phyloP scores from a whole-genome alignment of 2,329 filamentous ascomycete genomes.

The Microcera coccophila region DNA sequence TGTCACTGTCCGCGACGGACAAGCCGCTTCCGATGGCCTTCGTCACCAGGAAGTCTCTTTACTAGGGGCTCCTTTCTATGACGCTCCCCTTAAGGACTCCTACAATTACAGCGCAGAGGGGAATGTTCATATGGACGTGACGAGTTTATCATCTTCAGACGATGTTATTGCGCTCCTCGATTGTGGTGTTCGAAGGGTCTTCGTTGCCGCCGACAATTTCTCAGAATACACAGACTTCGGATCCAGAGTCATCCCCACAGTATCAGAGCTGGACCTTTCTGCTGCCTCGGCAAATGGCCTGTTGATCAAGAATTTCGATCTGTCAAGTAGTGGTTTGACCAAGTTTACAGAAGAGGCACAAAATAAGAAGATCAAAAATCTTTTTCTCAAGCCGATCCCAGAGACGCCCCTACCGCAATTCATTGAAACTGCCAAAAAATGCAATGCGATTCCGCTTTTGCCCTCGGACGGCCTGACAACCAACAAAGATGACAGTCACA shows the following conservation, averaged over 20 bases:
- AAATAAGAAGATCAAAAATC: slow-evolving; percentile 42
- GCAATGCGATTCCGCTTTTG: slow-evolving; percentile 66
- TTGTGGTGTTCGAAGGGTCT: slow-evolving; percentile 77
- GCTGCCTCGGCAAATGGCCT: slow-evolving; percentile 47
- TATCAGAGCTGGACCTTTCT: slow-evolving; percentile 45
- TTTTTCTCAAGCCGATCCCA: slow-evolving; percentile 50
- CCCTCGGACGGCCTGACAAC: slow-evolving; percentile 67
- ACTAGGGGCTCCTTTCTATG: slow-evolving; percentile 57
- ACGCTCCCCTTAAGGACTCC: slow-evolving; percentile 48
- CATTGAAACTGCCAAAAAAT: slow-evolving; percentile 46
- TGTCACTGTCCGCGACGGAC: slow-evolving; percentile 49
- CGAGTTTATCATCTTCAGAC: slow-evolving; percentile 61
- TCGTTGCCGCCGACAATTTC: slow-evolving; percentile 70
- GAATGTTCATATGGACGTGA: slow-evolving; percentile 72
- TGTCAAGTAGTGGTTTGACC: slow-evolving; percentile 36
- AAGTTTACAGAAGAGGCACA: slow-evolving; percentile 45
- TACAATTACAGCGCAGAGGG: slow-evolving; percentile 48
- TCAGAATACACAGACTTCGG: slow-evolving; percentile 54
- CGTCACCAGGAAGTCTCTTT: slow-evolving; percentile 55
- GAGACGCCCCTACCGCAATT: slow-evolving; percentile 44
- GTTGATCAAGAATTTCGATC: slow-evolving; percentile 51
- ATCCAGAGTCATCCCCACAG: slow-evolving; percentile 51
- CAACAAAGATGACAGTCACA: slow-evolving; percentile 56
- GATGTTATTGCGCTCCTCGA: slow-evolving; percentile 80
- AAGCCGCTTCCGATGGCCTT: slow-evolving; percentile 50